A percentile compares a stretch with the other conserved stretches of the same genome.
Conservation (phyloP, 257 asterid species). For the Solanum chmielewskii region DNA sequence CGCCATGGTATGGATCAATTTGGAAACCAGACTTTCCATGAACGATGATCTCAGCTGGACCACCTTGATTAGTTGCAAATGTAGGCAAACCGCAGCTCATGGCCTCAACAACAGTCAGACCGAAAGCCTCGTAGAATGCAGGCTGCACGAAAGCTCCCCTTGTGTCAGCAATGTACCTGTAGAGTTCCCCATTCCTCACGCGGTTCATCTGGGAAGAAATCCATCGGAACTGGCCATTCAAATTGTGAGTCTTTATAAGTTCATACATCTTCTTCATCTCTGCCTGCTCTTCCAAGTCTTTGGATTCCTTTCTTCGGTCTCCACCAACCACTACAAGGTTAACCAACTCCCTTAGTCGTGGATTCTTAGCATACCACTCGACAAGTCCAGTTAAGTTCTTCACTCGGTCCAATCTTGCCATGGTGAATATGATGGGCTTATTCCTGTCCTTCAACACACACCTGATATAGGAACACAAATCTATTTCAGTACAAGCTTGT, state of each 20-base stretch:
- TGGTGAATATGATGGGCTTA: conserved; percentile 84
- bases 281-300: conserved; percentile 88
- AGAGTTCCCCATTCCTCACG: conserved; percentile 87
- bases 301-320: conserved; percentile 81
- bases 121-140: conserved; percentile 95
- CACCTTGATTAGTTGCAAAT: conserved; percentile 78
- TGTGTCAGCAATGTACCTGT: conserved; percentile 80
- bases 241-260: conserved; percentile 55
- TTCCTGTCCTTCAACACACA: conserved; percentile 77
- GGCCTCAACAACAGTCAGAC: conserved; percentile 93
- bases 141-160: conserved; percentile 88
- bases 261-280: conserved; percentile 91
- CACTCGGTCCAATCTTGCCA: conserved; percentile 90
- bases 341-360: conserved; percentile 58
- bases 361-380: conserved; percentile 77
- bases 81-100: conserved; percentile 98
- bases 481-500: not conserved
- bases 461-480: conserved; percentile 9
- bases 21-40: conserved; percentile 92
- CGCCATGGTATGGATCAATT: conserved; percentile 82
- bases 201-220: conserved; percentile 99
- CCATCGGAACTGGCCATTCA: conserved; percentile 92
- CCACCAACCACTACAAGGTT: conserved; percentile 95
- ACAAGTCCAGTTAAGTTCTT: conserved; percentile 88
- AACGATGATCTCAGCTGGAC: conserved; percentile 92